phyloP scores from a whole-genome alignment of 495 filamentous ascomycete genomes.

The Neurospora sp. region DNA sequence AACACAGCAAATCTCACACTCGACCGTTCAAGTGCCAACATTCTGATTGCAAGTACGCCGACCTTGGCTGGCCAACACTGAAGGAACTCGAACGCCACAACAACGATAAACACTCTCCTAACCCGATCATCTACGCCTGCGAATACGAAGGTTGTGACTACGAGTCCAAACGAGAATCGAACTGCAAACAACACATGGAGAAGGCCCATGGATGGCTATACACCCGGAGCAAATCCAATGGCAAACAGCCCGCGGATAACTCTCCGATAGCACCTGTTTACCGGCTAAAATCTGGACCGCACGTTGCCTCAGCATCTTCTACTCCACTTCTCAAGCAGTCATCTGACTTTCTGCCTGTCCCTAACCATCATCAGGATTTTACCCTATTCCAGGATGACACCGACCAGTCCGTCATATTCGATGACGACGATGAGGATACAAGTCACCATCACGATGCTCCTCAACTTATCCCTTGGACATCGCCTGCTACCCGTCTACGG shows the following conservation, averaged over 20 bases:
- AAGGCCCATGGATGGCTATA: constrained; percentile 88
- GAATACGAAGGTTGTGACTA: constrained; percentile 75
- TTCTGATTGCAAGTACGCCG: constrained; percentile 67
- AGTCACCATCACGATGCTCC: constrained; percentile 3
- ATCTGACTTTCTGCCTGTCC: not conserved
- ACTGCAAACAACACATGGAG: constrained; percentile 99
- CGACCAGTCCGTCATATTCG: constrained; percentile 10
- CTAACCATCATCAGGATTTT: constrained; percentile 11
- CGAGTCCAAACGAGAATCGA: constrained; percentile 86
- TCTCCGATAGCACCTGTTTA: not conserved
- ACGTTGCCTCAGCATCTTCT: not conserved
- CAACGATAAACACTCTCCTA: constrained; percentile 82
- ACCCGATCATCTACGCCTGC: constrained; percentile 66
- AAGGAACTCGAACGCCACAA: constrained; percentile 91
- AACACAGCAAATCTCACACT: constrained; percentile 93
- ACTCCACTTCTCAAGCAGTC: not conserved
- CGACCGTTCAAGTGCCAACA: constrained; percentile 86
- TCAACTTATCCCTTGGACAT: constrained; percentile 21
- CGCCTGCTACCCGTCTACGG: constrained; percentile 20
- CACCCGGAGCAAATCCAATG: constrained; percentile 76
- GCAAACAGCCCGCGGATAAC: constrained; percentile 20
- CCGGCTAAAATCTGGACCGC: constrained; percentile 1
- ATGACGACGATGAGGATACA: constrained; percentile 14
- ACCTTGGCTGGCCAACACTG: constrained; percentile 86
- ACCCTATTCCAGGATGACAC: constrained; percentile 13